Evolutionary conservation across 441 rosid genomes (phyloP), one percentile per base, ranked within the genome.

Genomic region (Daphne laureola): DNA sequence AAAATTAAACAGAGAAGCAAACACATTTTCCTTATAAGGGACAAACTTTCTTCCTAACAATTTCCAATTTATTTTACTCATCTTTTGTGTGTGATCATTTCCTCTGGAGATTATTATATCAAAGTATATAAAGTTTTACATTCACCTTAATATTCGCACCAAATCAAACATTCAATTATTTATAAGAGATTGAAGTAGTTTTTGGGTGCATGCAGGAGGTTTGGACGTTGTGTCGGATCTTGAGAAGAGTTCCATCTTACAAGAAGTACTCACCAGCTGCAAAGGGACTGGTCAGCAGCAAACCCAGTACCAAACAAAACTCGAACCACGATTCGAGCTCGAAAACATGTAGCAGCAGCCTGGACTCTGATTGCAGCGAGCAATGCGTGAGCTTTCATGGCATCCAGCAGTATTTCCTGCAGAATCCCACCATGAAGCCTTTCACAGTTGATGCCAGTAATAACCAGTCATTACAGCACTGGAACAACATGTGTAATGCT

Each of bases 141-240:
- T 21, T 21, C 25, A 21, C 2, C 2, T 21, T 21, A 21, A 2
- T 21, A 8, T 38, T 16, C 25, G 2, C 5, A 11, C 14, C 8
- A 1, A 40, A 14, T 17, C 12, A 17, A 38, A 13, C 14, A 12
- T 12, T 53, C 14, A 38, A 5, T 25, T 21, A 21, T 21, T 21
- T 21, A 21, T 21, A 21, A 21, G 25, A 21, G 25, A 21, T 21
- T 21, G 25, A 21, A 21, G 25, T 2, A 21, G 25, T 12, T n/a
- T 36, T n/a, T 53, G 9, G 56, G 12, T 3, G 27, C 41, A 11
- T 64, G 54, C 77, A 75, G 84, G 84, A 78, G 56, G 77, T 78
- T 8, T 75, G 81, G 84, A 78, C 84, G 15, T 76, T 78, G 0
- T 78, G 84, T 64, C 65, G 81, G 51, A 75, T 78, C 18, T 67